Percentiles rank a stretch among this genome's conserved stretches.
phyloP scores from a whole-genome alignment of 805 yeast species.

The Saccharomycopsis sp. region DNA sequence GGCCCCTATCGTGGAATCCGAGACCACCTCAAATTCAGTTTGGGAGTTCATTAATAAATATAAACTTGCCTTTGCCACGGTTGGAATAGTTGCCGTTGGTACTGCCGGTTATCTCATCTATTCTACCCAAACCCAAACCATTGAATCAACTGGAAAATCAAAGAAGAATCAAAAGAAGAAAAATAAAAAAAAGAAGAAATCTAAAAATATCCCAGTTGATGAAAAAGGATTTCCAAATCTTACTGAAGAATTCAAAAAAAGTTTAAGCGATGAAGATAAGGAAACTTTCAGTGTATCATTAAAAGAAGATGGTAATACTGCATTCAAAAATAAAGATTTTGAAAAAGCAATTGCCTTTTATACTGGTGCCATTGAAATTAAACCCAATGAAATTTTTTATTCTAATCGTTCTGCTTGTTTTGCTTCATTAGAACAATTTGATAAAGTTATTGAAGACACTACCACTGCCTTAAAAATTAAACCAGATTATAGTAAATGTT shows the following conservation, averaged over 20 bases:
- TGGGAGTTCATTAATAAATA: slow-evolving; percentile 36
- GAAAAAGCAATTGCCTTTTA: slow-evolving; percentile 73
- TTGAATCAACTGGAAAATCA: slow-evolving; percentile 19
- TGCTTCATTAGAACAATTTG: slow-evolving; percentile 68
- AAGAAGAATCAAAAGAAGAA: slow-evolving; percentile 37
- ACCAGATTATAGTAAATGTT: slow-evolving; percentile 86
- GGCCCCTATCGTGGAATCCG: slow-evolving; percentile 17
- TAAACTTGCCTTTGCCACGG: slow-evolving; percentile 52
- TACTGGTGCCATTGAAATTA: slow-evolving; percentile 63
- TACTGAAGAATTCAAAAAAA: slow-evolving; percentile 33
- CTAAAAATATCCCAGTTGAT: slow-evolving; percentile 39
- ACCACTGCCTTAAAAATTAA: slow-evolving; percentile 75
- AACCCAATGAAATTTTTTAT: slow-evolving; percentile 66
- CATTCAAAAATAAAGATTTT: slow-evolving; percentile 60
- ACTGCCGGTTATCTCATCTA: slow-evolving; percentile 44
- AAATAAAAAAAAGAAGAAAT: slow-evolving; percentile 26
- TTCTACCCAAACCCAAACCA: slow-evolving; percentile 18
- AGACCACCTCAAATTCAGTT: slow-evolving; percentile 6
- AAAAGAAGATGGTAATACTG: slow-evolving; percentile 83
- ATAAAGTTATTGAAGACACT: slow-evolving; percentile 81
- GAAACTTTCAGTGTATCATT: slow-evolving; percentile 60
- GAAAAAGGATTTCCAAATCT: slow-evolving; percentile 49
- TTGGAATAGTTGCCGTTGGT: slow-evolving; percentile 56
- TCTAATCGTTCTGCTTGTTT: slow-evolving; percentile 96
- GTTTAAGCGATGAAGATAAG: slow-evolving; percentile 40